Evolutionary conservation across 2,329 filamentous ascomycete species (phyloP).

Genomic region (Trichophyton simii): DNA sequence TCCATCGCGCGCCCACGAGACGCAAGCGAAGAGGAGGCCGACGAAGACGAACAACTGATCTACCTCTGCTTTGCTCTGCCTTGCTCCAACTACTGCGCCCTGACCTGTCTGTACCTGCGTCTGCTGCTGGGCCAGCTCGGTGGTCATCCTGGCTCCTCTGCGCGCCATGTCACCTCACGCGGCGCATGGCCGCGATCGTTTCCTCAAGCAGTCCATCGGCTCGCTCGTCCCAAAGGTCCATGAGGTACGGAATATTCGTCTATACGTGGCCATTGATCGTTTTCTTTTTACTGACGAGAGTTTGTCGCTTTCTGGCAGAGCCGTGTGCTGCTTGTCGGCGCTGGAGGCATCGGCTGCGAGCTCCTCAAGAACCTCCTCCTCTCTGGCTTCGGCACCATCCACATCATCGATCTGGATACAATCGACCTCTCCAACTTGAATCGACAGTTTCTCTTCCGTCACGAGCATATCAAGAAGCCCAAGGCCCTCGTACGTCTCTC

Average conservation of each 20-base stretch:
- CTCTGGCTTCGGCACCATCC: conserved; percentile 80
- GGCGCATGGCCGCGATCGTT: conserved; percentile 24
- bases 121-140: background rate
- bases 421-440: conserved; percentile 98
- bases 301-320: conserved; percentile 43
- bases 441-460: conserved; percentile 89
- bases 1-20: background rate
- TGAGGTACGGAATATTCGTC: conserved; percentile 22
- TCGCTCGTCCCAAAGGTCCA: conserved; percentile 28
- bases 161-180: background rate
- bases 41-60: background rate
- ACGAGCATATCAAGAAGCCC: conserved; percentile 95
- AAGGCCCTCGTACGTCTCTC: conserved; percentile 64
- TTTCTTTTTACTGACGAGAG: background rate
- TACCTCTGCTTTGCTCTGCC: background rate
- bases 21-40: background rate
- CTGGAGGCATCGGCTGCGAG: conserved; percentile 94
- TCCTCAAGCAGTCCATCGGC: conserved; percentile 33
- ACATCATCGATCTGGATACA: conserved; percentile 93
- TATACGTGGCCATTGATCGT: background rate
- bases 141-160: background rate
- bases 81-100: background rate
- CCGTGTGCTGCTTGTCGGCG: conserved; percentile 84
- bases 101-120: background rate
- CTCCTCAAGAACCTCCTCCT: conserved; percentile 92